Base-by-base conservation (phyloP, 2,329 filamentous ascomycete genomes). In the Didymosphaeria variabile region DNA sequence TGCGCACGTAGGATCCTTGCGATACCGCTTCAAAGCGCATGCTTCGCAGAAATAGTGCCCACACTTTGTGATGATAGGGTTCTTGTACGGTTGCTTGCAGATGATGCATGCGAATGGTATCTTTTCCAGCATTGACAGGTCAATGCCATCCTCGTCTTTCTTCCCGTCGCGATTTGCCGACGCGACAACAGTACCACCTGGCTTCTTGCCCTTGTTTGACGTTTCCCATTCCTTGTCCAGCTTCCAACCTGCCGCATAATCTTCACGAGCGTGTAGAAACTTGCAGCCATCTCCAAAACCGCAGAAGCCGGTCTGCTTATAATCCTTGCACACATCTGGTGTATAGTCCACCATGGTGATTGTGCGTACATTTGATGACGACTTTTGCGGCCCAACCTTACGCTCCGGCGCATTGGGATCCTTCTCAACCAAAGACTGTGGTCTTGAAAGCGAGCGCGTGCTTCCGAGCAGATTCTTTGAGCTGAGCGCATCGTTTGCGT, bases 31-130 rank as follows among this genome's bases (percentile, higher is more conserved):
- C 69, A 98, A 82, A 29, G 95, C 95, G 78, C 95, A 99, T 1
- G 86, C 84, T 77, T 97, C 91, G 76, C 95, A 99, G 74, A 98
- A 98, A 78, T 98, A 98, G 77, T 99, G 95, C 0, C 93, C 91
- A 68, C 95, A 99, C 67, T 93, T 91, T 13, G 95, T 98, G 26
- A 94, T 82, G 13, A 98, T 87, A 0, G 95, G 94, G 59, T 87
- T 85, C 70, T 88, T 90, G 79, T 97, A 97, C 1, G 88, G 79
- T 40, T 88, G 86, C 70, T 90, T 88, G 83, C 94, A 97, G 63
- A 97, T 92, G 65, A 97, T 87, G 77, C 94, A 97, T 1, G 88
- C 91, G 74, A 97, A 97, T 0, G 94, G 94, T 23, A 97, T 97
- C 70, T 89, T 91, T 74, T 94, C 89, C 54, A 97, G 80, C 74